Base-by-base conservation (phyloP, 805 yeast species). In the Candida alai region DNA sequence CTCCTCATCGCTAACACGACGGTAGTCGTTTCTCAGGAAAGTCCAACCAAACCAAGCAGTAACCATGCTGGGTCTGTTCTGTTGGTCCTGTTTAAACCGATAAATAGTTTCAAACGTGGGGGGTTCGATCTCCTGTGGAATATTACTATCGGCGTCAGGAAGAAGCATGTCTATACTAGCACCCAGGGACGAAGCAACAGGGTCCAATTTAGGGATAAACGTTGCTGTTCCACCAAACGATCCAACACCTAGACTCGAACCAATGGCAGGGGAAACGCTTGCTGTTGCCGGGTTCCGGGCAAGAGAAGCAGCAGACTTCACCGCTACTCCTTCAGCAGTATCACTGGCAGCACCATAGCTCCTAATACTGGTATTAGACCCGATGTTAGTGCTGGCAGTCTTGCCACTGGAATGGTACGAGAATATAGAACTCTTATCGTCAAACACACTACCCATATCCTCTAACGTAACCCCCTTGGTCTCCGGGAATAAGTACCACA, bases 381-480 rank as follows among this genome's bases (percentile, higher is more conserved):
- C 25, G n/a, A n/a, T n/a, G 20, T 28, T 30, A 10, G 24, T 19
- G 22, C 30, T 24, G 11, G 46, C 45, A 36, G 20, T 20, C 23
- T 28, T 26, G 12, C 49, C 47, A 32, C 57, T 47, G 3, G 68
- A 62, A 42, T 66, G 73, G 50, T 54, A 65, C 7, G 69, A 63
- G 40, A 67, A 67, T 5, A 67, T 53, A 5, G 69, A 62, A 5
- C 68, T 60, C 34, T 47, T 48, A 44, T 66, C 96, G 44, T 89
- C 95, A 56, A 89, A 88, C 10, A 88, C 73, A 3, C 84, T 74
- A 42, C 89, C 96, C 95, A 89, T 88, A 39, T 89, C 96, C 53
- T 89, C 97, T 36, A 88, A 68, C 17, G 80, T 72, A 31, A 88
- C 76, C 8, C 96, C 96, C 48, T 84, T 87, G 2, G 96, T 89